A percentile compares a stretch with the other conserved stretches of the same genome.
Conservation (phyloP, 2,329 filamentous ascomycete species). For the Exophiala sideris region DNA sequence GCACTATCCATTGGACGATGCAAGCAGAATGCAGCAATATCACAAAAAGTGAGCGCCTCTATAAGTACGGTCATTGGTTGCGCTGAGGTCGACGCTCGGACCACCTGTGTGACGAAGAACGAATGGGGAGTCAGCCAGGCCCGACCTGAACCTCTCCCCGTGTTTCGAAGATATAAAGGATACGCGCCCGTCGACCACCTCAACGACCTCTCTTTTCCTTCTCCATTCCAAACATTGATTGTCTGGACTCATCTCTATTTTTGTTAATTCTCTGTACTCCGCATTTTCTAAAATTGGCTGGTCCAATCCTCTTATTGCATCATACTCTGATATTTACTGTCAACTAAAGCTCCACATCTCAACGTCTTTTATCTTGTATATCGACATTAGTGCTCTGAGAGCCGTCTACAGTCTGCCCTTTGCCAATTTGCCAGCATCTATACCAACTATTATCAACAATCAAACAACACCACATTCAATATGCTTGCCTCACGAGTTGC, state of each 20-base stretch:
- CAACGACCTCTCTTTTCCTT: constrained; percentile 15
- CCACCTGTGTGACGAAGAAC: constrained; percentile 2
- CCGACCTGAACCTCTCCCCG: background rate
- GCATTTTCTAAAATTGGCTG: constrained; percentile 39
- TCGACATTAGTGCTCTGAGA: background rate
- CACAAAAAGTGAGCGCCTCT: constrained; percentile 20
- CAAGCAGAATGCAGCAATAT: constrained; percentile 8
- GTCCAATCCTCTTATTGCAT: constrained; percentile 37
- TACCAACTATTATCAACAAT: constrained; percentile 2
- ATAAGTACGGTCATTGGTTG: constrained; percentile 13
- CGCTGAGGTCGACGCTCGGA: background rate
- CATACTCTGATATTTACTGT: constrained; percentile 28
- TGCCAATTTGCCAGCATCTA: background rate
- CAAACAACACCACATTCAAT: constrained; percentile 12
- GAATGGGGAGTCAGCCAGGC: constrained; percentile 10
- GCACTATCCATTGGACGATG: constrained; percentile 9
- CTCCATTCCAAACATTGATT: constrained; percentile 30
- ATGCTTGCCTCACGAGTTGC: constrained; percentile 42
- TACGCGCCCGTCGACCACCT: constrained; percentile 19
- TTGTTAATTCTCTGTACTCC: constrained; percentile 33
- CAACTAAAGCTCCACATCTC: constrained; percentile 1
- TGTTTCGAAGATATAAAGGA: constrained; percentile 17
- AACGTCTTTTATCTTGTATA: background rate
- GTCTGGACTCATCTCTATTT: constrained; percentile 35
- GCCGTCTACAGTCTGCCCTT: background rate